Evolutionary conservation across 1,139 yeast species (phyloP).

Genomic region (Pichia sp.): DNA sequence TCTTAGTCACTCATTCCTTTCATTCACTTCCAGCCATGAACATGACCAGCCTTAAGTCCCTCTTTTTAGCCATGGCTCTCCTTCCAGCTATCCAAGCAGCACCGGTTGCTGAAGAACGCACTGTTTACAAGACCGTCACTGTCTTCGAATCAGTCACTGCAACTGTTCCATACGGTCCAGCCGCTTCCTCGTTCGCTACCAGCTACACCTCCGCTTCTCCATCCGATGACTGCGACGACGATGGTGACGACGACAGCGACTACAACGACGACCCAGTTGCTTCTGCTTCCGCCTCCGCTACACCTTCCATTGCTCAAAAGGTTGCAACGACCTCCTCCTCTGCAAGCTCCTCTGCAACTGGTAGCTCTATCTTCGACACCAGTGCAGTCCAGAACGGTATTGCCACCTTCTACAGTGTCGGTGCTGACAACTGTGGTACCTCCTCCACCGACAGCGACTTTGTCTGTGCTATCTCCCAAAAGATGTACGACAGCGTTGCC

Average conservation of each 20-base stretch:
- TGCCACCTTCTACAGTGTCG: conserved; percentile 34
- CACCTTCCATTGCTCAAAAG: neutral
- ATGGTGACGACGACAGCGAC: neutral
- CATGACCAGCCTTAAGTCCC: conserved; percentile 6
- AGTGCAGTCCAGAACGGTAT: conserved; percentile 29
- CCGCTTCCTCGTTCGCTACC: neutral
- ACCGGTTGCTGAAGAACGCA: conserved; percentile 8
- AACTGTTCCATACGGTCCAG: conserved; percentile 8
- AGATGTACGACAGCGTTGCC: conserved; percentile 29
- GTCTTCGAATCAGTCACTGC: conserved; percentile 2
- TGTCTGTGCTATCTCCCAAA: conserved; percentile 34
- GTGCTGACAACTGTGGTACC: conserved; percentile 35
- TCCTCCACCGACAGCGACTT: conserved; percentile 29
- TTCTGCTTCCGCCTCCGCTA: neutral
- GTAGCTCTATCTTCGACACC: conserved; percentile 5
- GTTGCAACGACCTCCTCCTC: neutral
- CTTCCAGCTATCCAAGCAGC: conserved; percentile 5
- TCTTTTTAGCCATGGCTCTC: conserved; percentile 5
- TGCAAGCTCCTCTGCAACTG: conserved; percentile 4
- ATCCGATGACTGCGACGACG: neutral
- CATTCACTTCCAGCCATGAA: neutral
- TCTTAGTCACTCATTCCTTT: conserved; percentile 4
- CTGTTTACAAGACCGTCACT: conserved; percentile 8
- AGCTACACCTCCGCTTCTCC: neutral
- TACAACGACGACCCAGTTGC: neutral